phyloP scores from a whole-genome alignment of 2,329 filamentous ascomycete genomes.

The Neospermospora avenae region DNA sequence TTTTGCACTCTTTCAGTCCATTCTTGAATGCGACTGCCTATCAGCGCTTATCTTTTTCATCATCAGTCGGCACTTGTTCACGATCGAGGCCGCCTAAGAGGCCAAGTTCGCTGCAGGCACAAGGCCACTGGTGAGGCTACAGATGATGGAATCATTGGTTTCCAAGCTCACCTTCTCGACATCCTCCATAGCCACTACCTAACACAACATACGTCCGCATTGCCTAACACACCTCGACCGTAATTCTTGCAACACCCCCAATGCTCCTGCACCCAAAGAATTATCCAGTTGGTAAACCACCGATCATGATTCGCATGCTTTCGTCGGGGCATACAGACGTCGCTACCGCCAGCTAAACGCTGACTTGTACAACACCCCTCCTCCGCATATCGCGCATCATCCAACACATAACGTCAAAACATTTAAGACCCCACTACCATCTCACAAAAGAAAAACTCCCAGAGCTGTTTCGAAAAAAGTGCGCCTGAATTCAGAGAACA shows the following conservation, averaged over 20 bases:
- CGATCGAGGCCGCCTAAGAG: conserved; percentile 16
- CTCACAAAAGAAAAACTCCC: not conserved
- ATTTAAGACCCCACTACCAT: conserved; percentile 9
- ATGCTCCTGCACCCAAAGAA: not conserved
- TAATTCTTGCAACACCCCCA: conserved; percentile 1
- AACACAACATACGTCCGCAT: conserved; percentile 9
- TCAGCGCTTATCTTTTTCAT: conserved; percentile 19
- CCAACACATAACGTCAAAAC: conserved; percentile 11
- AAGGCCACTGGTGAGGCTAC: conserved; percentile 4
- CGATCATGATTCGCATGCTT: conserved; percentile 26
- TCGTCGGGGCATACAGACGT: conserved; percentile 17
- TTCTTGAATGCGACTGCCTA: not conserved
- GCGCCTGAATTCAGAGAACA: conserved; percentile 33
- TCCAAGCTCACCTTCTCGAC: conserved; percentile 10
- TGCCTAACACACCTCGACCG: conserved; percentile 1
- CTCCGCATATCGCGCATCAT: conserved; percentile 9
- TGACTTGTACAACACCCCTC: conserved; percentile 14
- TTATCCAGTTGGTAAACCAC: conserved; percentile 7
- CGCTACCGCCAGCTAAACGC: conserved; percentile 18
- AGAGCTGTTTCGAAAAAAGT: not conserved
- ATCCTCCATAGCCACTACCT: conserved; percentile 11
- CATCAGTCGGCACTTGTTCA: conserved; percentile 4
- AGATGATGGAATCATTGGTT: conserved; percentile 14
- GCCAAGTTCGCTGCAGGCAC: conserved; percentile 19
- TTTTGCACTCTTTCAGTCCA: not conserved